Percentiles rank a stretch among this genome's conserved stretches.
phyloP scores from a whole-genome alignment of 225 moss, liverwort and hornwort species.

The Bryoerythrophyllum caledonicum region DNA sequence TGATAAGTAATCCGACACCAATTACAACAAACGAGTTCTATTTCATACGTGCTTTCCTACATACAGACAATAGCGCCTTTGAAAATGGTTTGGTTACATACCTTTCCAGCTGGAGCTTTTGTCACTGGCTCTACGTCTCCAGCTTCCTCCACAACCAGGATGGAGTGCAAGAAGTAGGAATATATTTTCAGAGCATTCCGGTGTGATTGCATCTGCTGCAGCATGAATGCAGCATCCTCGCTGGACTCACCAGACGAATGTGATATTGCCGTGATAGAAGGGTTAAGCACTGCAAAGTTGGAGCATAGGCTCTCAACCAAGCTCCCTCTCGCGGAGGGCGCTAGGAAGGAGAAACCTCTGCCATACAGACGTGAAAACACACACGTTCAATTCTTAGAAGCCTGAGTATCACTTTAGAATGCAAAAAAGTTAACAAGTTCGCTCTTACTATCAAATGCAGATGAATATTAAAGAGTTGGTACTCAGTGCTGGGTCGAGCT shows the following conservation, averaged over 20 bases:
- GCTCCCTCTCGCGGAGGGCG: conserved; percentile 60
- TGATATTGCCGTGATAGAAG: conserved; percentile 70
- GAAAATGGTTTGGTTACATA: conserved; percentile 23
- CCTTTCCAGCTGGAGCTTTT: conserved; percentile 64
- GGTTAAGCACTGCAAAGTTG: conserved; percentile 90
- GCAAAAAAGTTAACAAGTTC: background rate
- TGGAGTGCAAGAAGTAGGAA: conserved; percentile 74
- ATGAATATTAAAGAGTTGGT: background rate
- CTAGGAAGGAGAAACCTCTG: conserved; percentile 73
- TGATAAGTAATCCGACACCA: conserved; percentile 14
- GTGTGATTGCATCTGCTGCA: conserved; percentile 74
- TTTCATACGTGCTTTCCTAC: background rate
- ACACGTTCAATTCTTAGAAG: conserved; percentile 17
- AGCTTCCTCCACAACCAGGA: conserved; percentile 67
- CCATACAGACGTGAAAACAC: conserved; percentile 29
- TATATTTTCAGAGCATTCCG: conserved; percentile 89
- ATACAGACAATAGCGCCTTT: background rate
- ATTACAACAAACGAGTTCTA: conserved; percentile 8
- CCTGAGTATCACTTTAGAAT: conserved; percentile 14
- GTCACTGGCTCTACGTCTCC: conserved; percentile 43
- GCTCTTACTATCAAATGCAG: conserved; percentile 2
- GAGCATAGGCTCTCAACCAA: conserved; percentile 92
- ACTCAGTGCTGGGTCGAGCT: conserved; percentile 12
- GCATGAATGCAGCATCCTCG: conserved; percentile 68
- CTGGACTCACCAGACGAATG: conserved; percentile 56